A percentile compares a stretch with the other conserved stretches of the same genome.
Conservation (phyloP, 169 alveolate genomes). For the Plasmodium inui region DNA sequence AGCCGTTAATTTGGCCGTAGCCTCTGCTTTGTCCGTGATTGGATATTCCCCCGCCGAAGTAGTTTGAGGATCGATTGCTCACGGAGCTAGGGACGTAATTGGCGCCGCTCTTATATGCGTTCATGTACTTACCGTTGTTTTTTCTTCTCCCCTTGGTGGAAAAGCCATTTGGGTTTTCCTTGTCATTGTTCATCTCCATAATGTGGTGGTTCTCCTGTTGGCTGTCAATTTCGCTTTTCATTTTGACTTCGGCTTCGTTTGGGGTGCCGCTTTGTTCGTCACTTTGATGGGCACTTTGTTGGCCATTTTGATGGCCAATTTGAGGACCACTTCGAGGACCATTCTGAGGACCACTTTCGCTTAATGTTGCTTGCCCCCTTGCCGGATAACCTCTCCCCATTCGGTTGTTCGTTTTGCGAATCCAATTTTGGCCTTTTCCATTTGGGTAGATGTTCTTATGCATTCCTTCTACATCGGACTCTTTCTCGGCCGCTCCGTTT, state of each 20-base stretch:
- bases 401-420: slow-evolving; percentile 6
- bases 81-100: slow-evolving; percentile 11
- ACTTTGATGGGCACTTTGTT: too few species aligned
- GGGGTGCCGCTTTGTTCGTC: background rate
- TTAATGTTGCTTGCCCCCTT: background rate
- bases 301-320: background rate
- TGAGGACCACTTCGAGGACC: background rate
- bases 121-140: slow-evolving; percentile 8
- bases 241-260: background rate
- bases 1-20: background rate
- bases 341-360: background rate
- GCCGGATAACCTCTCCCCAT: background rate
- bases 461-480: background rate
- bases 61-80: background rate
- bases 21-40: background rate
- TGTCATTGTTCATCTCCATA: background rate
- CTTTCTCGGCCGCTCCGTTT: background rate
- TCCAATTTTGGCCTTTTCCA: slow-evolving; percentile 21
- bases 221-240: background rate
- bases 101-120: slow-evolving; percentile 20
- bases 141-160: slow-evolving; percentile 22
- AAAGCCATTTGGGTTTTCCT: background rate
- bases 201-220: background rate
- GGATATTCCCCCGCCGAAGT: background rate
- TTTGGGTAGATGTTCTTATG: slow-evolving; percentile 3